phyloP scores from a whole-genome alignment of 495 filamentous ascomycete genomes.

The Aspergillus nanangensis region DNA sequence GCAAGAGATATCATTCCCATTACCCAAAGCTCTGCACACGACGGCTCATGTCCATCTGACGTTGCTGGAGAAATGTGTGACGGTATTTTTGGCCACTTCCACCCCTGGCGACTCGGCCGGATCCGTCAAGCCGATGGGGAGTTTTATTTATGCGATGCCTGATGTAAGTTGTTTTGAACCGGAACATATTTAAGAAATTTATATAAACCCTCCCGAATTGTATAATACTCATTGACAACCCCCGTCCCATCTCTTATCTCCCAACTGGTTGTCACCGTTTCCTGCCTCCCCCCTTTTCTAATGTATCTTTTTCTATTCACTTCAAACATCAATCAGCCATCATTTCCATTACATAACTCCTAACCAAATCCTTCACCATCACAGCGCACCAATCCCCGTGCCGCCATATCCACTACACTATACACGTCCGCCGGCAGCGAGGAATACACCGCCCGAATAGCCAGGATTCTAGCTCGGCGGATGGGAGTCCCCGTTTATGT shows the following conservation, averaged over 20 bases:
- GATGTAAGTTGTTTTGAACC: conserved; percentile 65
- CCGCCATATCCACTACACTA: conserved; percentile 67
- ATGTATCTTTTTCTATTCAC: neutral
- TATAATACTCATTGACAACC: neutral
- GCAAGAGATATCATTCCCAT: conserved; percentile 68
- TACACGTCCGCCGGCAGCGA: conserved; percentile 69
- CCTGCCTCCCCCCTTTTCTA: neutral
- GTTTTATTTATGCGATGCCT: conserved; percentile 89
- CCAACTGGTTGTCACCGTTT: no score
- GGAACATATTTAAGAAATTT: no score
- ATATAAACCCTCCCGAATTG: no score
- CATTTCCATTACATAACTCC: no score
- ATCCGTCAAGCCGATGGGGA: conserved; percentile 44
- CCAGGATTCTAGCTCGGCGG: conserved; percentile 73
- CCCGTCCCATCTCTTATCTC: neutral
- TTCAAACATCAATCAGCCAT: no score
- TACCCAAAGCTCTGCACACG: conserved; percentile 72
- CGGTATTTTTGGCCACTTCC: conserved; percentile 74
- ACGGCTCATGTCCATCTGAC: conserved; percentile 76
- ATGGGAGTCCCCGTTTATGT: conserved; percentile 74
- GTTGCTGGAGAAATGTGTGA: conserved; percentile 57
- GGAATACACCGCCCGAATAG: conserved; percentile 81
- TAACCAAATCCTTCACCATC: conserved; percentile 9
- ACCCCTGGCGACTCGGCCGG: conserved; percentile 51
- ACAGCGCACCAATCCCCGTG: conserved; percentile 33